Conservation (phyloP, 305 asterid genomes). For the Fraxinus ornus region DNA sequence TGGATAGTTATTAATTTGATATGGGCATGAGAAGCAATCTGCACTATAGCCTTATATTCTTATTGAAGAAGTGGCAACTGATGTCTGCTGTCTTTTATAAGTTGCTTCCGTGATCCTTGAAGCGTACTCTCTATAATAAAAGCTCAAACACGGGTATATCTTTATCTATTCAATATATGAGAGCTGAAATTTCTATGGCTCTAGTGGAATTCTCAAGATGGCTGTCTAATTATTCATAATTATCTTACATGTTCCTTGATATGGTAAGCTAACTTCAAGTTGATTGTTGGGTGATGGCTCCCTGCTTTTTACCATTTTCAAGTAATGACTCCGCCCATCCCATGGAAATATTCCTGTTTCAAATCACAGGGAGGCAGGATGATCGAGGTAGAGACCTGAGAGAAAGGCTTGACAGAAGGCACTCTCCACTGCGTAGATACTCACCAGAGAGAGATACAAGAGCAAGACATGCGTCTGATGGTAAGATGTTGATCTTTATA, state of each 20-base stretch:
- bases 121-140: conserved; percentile 45
- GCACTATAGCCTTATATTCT: conserved; percentile 36
- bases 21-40: conserved; percentile 42
- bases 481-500: conserved; percentile 36
- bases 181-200: conserved; percentile 58
- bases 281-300: conserved; percentile 29
- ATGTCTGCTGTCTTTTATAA: conserved; percentile 42
- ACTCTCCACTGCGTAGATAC: conserved; percentile 56
- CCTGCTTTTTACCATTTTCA: conserved; percentile 26
- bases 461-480: conserved; percentile 53
- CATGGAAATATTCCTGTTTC: conserved; percentile 17
- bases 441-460: conserved; percentile 56
- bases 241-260: conserved; percentile 50
- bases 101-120: conserved; percentile 56
- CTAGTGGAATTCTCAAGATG: conserved; percentile 59
- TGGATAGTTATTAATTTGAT: conserved; percentile 35
- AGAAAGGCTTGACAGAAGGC: conserved; percentile 76
- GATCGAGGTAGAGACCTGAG: conserved; percentile 65
- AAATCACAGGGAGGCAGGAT: conserved; percentile 61
- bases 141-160: conserved; percentile 48
- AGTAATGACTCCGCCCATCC: conserved; percentile 19
- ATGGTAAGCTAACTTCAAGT: conserved; percentile 64
- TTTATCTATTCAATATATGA: conserved; percentile 46
- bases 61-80: conserved; percentile 44
- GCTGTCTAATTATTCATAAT: conserved; percentile 59